Percentiles rank a stretch among this genome's conserved stretches.
Evolutionary conservation across 176 grass and related monocot genomes (phyloP).

Genomic region (Avena sativa): DNA sequence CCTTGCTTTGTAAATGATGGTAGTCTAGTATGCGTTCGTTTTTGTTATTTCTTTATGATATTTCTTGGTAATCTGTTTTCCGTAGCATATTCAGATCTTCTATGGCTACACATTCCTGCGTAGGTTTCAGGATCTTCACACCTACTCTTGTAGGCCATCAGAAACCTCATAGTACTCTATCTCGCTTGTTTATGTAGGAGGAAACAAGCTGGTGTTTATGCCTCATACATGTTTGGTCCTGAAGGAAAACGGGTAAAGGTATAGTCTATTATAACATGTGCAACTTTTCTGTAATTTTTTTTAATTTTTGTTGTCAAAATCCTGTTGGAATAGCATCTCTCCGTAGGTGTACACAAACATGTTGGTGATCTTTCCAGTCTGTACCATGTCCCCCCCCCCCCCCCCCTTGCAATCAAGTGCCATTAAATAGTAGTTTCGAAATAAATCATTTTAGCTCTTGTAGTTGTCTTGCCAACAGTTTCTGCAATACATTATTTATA

Average conservation of each 20-base stretch:
- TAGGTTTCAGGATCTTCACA: slow-evolving; percentile 28
- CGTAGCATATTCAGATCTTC: background rate
- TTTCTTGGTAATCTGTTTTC: slow-evolving; percentile 16
- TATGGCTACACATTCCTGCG: slow-evolving; percentile 3
- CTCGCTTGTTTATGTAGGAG: slow-evolving; percentile 64
- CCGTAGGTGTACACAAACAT: background rate
- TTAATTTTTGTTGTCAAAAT: background rate
- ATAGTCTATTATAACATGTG: slow-evolving; percentile 4
- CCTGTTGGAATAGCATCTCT: slow-evolving; percentile 11
- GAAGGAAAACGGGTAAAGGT: slow-evolving; percentile 93
- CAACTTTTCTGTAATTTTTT: slow-evolving; percentile 18
- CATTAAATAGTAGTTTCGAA: slow-evolving; percentile 4
- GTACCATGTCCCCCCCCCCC: background rate
- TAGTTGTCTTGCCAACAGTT: background rate
- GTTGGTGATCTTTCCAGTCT: background rate
- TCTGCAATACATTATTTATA: slow-evolving; percentile 12
- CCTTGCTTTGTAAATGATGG: slow-evolving; percentile 6
- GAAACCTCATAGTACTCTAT: slow-evolving; percentile 30
- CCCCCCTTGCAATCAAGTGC: background rate
- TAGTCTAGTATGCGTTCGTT: background rate
- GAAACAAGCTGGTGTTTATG: slow-evolving; percentile 87
- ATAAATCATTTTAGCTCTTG: slow-evolving; percentile 31
- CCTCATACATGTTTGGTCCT: slow-evolving; percentile 88
- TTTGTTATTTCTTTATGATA: background rate
- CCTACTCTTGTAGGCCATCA: background rate